phyloP scores from a whole-genome alignment of 1,284 basidiomycete species.

The Ustilago bromivora region DNA sequence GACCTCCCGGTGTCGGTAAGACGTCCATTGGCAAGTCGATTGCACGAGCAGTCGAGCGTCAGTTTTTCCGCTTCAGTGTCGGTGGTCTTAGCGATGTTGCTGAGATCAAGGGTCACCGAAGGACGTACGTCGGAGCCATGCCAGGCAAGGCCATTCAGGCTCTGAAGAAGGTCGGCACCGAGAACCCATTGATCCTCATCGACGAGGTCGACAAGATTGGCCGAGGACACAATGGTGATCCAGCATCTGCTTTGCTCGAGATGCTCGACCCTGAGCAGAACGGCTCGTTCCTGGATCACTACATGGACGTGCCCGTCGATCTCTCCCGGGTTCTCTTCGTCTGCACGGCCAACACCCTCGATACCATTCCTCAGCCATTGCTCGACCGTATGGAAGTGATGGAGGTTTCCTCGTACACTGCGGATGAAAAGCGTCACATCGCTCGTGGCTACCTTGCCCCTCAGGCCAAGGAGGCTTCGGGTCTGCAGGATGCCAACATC shows the following conservation, averaged over 20 bases:
- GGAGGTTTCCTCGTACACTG: constrained; percentile 87
- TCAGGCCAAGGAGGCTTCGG: constrained; percentile 91
- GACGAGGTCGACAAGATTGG: constrained; percentile 99
- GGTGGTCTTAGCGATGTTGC: constrained; percentile 97
- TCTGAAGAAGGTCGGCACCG: constrained; percentile 93
- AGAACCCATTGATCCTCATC: constrained; percentile 91
- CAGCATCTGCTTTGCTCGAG: constrained; percentile 90
- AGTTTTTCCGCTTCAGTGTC: constrained; percentile 96
- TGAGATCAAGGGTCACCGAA: constrained; percentile 97
- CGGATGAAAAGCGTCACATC: constrained; percentile 94
- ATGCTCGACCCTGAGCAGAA: constrained; percentile 99
- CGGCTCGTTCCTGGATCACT: constrained; percentile 93
- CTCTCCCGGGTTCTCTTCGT: constrained; percentile 96
- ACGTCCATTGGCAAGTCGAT: constrained; percentile 90
- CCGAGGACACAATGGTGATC: constrained; percentile 93
- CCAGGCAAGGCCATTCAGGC: constrained; percentile 99
- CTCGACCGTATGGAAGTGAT: constrained; percentile 93
- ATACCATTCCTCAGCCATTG: constrained; percentile 95
- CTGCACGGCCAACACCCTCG: constrained; percentile 81
- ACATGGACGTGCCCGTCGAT: constrained; percentile 97
- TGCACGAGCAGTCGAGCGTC: constrained; percentile 82
- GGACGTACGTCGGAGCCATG: constrained; percentile 90
- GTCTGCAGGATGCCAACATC: constrained; percentile 73
- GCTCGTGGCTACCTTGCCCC: constrained; percentile 91
- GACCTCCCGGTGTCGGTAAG: constrained; percentile 97